phyloP scores from a whole-genome alignment of 148 eudicot genomes.

The Rhododendron kiyosumense region DNA sequence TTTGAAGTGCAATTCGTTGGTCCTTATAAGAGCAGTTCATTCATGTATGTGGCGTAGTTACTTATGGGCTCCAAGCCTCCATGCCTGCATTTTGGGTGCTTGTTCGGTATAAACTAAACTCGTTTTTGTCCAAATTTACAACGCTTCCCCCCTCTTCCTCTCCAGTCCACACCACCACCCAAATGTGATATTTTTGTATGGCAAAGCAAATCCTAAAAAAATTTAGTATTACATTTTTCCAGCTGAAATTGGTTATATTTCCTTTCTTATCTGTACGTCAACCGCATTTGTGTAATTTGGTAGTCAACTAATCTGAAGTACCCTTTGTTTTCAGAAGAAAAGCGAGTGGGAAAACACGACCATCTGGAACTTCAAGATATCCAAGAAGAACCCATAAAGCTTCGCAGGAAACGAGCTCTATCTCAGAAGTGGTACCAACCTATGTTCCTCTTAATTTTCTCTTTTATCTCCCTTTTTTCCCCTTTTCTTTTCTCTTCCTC shows the following conservation, averaged over 20 bases:
- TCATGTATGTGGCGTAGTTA: not conserved
- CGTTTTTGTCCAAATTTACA: no score
- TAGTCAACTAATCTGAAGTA: not conserved
- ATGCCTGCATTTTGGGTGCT: not conserved
- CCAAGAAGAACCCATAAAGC: conserved; percentile 39
- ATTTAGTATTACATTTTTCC: not conserved
- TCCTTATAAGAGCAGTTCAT: not conserved
- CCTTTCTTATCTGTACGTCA: not conserved
- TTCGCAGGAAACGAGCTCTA: conserved; percentile 45
- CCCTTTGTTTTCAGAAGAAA: conserved; percentile 38
- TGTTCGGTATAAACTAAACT: no score
- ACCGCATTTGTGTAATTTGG: not conserved
- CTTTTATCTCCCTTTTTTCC: not conserved
- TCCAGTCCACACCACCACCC: no score
- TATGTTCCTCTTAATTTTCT: conserved; percentile 24
- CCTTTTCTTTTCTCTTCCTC: conserved; percentile 12
- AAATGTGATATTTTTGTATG: not conserved
- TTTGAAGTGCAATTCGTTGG: not conserved
- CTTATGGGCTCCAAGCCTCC: not conserved
- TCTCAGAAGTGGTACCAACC: conserved; percentile 40
- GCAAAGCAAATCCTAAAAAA: not conserved
- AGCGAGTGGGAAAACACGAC: conserved; percentile 27
- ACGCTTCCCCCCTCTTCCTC: no score
- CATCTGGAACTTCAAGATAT: conserved; percentile 44
- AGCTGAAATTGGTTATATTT: not conserved